These are phyloP conservation scores for Hysterium pulicare DNA, from an alignment of 2,329 filamentous ascomycete genomes.

Conservation along the genomic window DNA sequence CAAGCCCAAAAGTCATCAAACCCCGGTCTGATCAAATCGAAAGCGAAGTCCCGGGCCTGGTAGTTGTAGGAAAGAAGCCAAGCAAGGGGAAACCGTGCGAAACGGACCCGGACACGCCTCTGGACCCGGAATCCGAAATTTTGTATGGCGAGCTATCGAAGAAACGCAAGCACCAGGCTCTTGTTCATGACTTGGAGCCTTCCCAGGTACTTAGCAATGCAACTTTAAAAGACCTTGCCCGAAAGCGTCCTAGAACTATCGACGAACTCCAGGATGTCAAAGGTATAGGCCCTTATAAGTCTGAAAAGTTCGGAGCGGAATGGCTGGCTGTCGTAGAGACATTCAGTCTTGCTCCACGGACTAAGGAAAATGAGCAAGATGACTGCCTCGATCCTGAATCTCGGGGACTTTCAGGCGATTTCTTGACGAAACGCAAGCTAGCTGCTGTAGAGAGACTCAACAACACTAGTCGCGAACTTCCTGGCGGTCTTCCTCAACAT, in stretches of 20 bases:
- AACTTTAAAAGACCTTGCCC: conserved; percentile 23
- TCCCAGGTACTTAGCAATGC: conserved; percentile 19
- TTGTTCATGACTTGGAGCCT: conserved; percentile 6
- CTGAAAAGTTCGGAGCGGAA: conserved; percentile 22
- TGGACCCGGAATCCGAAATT: conserved; percentile 14
- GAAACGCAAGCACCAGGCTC: conserved; percentile 19
- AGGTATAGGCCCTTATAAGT: conserved; percentile 19
- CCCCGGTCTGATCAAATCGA: neutral
- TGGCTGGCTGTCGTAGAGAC: conserved; percentile 21
- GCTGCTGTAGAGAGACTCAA: too few relatives aligned
- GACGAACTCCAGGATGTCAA: conserved; percentile 19
- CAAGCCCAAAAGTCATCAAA: neutral
- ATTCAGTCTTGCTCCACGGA: neutral
- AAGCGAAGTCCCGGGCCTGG: neutral
- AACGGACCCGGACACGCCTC: conserved; percentile 2
- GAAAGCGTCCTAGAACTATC: conserved; percentile 16
- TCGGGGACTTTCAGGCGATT: conserved; percentile 20
- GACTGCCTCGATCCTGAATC: too few relatives aligned
- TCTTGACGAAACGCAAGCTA: conserved; percentile 4
- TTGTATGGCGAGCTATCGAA: conserved; percentile 17
- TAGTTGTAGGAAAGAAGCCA: neutral
- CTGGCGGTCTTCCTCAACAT: too few relatives aligned
- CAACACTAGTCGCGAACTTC: too few relatives aligned
- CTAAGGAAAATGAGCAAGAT: neutral
- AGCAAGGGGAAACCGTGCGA: neutral